A percentile compares a stretch with the other conserved stretches of the same genome.
Conservation (phyloP, 257 asterid species). For the Schizonepeta tenuifolia region DNA sequence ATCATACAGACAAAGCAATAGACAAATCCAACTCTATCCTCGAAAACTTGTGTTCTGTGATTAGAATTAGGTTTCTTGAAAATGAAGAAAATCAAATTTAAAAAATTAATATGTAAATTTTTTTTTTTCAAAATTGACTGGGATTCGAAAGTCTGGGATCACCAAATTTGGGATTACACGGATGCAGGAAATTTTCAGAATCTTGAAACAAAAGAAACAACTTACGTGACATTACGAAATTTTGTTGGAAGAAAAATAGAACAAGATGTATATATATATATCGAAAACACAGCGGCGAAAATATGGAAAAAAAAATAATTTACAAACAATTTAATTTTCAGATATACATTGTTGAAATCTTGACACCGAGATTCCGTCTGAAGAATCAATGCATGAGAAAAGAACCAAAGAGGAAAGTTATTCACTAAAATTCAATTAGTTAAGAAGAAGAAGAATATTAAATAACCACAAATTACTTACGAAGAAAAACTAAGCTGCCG, state of each 20-base stretch:
- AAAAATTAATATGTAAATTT: too few relatives aligned
- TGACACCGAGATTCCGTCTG: conserved; percentile 13
- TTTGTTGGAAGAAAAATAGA: background rate
- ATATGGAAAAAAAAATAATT: too few relatives aligned
- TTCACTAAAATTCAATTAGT: background rate
- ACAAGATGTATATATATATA: background rate
- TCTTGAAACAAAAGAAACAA: background rate
- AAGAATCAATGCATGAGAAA: conserved; percentile 7
- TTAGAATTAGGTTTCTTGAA: conserved; percentile 37
- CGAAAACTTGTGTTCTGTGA: background rate
- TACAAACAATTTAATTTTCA: background rate
- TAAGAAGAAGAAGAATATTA: background rate
- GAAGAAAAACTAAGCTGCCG: conserved; percentile 21
- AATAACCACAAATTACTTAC: conserved; percentile 11
- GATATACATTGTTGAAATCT: background rate
- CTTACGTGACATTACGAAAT: background rate
- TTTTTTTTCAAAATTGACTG: conserved; percentile 17
- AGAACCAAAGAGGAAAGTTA: background rate
- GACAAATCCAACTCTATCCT: background rate
- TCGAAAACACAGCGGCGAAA: background rate
- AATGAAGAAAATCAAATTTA: conserved; percentile 16
- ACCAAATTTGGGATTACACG: conserved; percentile 16
- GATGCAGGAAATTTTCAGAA: background rate
- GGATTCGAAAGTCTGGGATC: conserved; percentile 10
- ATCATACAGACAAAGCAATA: conserved; percentile 31